Evolutionary conservation across 2,329 filamentous ascomycete species (phyloP), one percentile per base, ranked within the genome.

Genomic region (Stemphylium beticola): DNA sequence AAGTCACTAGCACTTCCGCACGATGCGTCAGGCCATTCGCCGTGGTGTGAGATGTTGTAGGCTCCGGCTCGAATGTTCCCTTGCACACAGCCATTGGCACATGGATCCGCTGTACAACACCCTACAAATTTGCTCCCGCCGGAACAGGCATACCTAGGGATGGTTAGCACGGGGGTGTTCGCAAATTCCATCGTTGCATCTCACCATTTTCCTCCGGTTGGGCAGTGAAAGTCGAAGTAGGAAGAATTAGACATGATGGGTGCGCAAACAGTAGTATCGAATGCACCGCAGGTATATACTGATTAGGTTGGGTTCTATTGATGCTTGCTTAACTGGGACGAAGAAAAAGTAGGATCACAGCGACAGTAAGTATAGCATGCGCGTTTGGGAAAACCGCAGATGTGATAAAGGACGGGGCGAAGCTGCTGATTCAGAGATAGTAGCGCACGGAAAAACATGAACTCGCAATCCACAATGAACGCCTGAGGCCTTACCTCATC

Each of bases 51-150:
- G 4, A 62, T 56, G 15, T 74, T 70, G 62, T 76, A 78, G 41
- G 56, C 71, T 11, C 65, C 71, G 8, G 68, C 26, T 12, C 64
- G 64, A 18, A 79, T 53, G 51, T 72, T 66, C 10, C 66, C 71
- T 52, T 65, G 60, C 2, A 70, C 60, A 46, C 77, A 78, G 17
- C 74, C 74, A n/a, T 65, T 70, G 3, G 63, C 10, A 57, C 77
- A 79, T 5, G 76, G 73, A 33, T 78, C 67, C 4, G 55, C 49
- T 9, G 56, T 59, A 59, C 78, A 79, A 60, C 77, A 79, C 5
- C 77, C 77, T 18, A 79, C 67, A 40, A 79, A 80, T 4, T 64
- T 67, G 14, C 69, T 60, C 10, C 62, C 53, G 8, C 34, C 43
- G n/a, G 50, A 47, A 36, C 68, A 72, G 5, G 66, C 63, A 52